phyloP scores from a whole-genome alignment of 768 basidiomycete genomes.

The Sarcodon sp. region DNA sequence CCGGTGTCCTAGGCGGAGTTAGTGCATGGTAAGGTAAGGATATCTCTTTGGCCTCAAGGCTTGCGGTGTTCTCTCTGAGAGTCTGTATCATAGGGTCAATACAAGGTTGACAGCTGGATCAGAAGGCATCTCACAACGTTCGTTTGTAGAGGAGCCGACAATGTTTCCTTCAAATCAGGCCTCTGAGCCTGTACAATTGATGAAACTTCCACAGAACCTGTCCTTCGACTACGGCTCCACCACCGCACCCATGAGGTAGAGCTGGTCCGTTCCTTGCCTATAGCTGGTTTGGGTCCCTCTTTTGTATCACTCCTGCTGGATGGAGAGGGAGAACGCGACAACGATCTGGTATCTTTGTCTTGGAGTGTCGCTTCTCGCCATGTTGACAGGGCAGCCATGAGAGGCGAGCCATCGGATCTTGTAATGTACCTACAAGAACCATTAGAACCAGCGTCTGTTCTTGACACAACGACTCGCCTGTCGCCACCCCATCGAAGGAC shows the following conservation, averaged over 20 bases:
- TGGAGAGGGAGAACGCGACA: constrained; percentile 24
- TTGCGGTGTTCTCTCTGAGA: not conserved
- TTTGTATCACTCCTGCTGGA: constrained; percentile 11
- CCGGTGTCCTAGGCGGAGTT: not conserved
- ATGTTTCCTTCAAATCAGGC: constrained; percentile 8
- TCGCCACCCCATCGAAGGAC: constrained; percentile 64
- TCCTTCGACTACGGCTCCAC: constrained; percentile 54
- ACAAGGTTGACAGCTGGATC: not conserved
- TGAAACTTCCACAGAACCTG: not conserved
- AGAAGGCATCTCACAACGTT: too few relatives aligned
- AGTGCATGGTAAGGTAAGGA: too few relatives aligned
- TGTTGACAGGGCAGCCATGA: constrained; percentile 58
- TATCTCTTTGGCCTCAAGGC: too few relatives aligned
- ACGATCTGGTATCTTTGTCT: constrained; percentile 10
- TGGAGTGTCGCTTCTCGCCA: constrained; percentile 43
- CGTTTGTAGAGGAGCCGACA: constrained; percentile 7
- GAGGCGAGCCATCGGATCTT: constrained; percentile 58
- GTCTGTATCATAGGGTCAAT: not conserved
- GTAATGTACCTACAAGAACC: constrained; percentile 49
- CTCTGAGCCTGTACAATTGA: constrained; percentile 4
- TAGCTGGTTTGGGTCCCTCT: constrained; percentile 7
- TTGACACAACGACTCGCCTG: constrained; percentile 31
- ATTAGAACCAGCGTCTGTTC: not conserved
- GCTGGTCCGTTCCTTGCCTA: constrained; percentile 18
- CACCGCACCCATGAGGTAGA: constrained; percentile 72